These are phyloP conservation scores for Phytophthora foliorum DNA, from an alignment of 352 stramenopile genomes.

Conservation along the genomic window DNA sequence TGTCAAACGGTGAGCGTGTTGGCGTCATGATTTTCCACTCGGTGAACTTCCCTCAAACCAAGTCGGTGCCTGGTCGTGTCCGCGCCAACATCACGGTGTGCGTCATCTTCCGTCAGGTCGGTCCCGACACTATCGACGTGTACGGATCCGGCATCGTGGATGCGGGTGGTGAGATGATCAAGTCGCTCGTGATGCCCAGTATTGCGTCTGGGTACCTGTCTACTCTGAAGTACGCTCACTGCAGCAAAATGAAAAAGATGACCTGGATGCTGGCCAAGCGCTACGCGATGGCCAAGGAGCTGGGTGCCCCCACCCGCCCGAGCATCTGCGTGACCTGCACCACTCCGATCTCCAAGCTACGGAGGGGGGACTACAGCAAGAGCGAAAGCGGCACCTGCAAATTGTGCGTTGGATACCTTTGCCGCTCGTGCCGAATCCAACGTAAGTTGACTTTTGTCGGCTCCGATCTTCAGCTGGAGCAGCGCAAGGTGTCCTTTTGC, in stretches of 20 bases:
- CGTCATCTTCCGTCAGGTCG: conserved; percentile 60
- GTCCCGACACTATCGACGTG: conserved; percentile 51
- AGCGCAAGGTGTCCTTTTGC: conserved; percentile 45
- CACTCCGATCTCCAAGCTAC: conserved; percentile 26
- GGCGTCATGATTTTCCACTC: conserved; percentile 66
- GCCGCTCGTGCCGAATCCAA: conserved; percentile 48
- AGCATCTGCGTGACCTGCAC: conserved; percentile 43
- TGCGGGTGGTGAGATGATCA: conserved; percentile 39
- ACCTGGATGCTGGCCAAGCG: conserved; percentile 37
- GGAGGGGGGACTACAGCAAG: conserved; percentile 31
- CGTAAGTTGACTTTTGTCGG: conserved; percentile 42
- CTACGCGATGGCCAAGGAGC: conserved; percentile 33
- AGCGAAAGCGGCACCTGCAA: conserved; percentile 40
- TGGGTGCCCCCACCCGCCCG: conserved; percentile 14
- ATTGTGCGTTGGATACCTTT: conserved; percentile 49
- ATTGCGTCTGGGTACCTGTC: conserved; percentile 35
- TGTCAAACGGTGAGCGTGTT: conserved; percentile 46
- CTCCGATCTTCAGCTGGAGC: conserved; percentile 35
- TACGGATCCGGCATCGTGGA: conserved; percentile 50
- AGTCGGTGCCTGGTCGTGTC: conserved; percentile 42
- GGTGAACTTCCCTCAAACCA: conserved; percentile 49
- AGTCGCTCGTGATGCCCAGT: conserved; percentile 32
- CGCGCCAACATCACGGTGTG: conserved; percentile 63
- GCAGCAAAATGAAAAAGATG: conserved; percentile 53
- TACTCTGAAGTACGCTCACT: conserved; percentile 46